Base-by-base conservation (phyloP, 495 filamentous ascomycete genomes). In the Penicillium canescens region DNA sequence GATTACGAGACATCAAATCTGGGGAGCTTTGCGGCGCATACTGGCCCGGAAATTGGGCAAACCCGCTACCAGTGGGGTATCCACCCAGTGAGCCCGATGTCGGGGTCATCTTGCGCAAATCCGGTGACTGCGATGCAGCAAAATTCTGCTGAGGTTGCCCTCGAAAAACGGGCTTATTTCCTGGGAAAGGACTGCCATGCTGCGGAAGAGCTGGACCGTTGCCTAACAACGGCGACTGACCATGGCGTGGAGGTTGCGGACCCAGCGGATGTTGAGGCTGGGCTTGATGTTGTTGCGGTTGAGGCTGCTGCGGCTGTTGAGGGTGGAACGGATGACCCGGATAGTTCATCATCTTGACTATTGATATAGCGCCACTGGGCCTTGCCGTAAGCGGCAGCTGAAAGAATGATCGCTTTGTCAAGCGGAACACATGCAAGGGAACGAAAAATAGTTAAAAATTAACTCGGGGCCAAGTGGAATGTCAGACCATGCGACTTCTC, bases 81-180 rank as follows among this genome's bases (percentile, higher is more conserved):
- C 71, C 70, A 35, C 69, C 60, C 11, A 73, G 46, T 10, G 72
- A 63, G n/a, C 65, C 65, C 2, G 69, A 65, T 0, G 66, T 60
- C 20, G 69, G 66, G 3, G 72, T 65, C 70, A 73, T 72, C 45
- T 72, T 72, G 56, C 70, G 70, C 47, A 70, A 45, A 56, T 73
- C 71, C 8, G 72, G 72, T 5, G 70, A 73, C 44, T 71, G 64
- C 23, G 60, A 42, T 1, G 66, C 40, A 6, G 62, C 42, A 23
- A 69, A 61, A 20, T 61, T 65, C 21, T 69, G 58, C 49, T 72
- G 70, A n/a, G 66, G 50, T 26, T 63, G 68, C 26, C 46, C 53
- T 3, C 67, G 68, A 20, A 66, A 65, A 10, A 70, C 47, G 1
- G 62, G 50, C 46, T 62, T 73, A 23, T 61, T 69, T 7, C 55